Evolutionary conservation across 768 basidiomycete genomes (phyloP), one percentile per base, ranked within the genome.

Genomic region (Suillus hirtellus): DNA sequence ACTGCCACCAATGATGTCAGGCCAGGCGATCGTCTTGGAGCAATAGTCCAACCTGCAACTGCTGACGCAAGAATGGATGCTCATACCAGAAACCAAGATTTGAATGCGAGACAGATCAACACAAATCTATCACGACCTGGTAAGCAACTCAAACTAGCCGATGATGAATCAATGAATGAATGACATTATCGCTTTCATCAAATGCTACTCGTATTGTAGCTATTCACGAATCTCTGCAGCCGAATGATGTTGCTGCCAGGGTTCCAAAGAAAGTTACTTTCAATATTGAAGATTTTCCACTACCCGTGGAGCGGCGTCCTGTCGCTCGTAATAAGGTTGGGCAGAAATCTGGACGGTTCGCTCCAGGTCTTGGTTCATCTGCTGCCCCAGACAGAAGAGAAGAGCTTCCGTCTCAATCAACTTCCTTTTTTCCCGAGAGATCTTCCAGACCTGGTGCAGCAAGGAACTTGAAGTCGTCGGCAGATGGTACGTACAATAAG

Each of bases 231-330:
- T 10, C 38, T 10, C 40, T n/a, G 11, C 52, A 34, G 19, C 52
- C 35, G n/a, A 35, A 19, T 34, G 34, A 31, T 19, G 55, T 58
- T 27, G 2, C 38, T 38, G 38, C 38, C 11, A 58, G 40, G 15
- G 24, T 10, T 27, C 38, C 55, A 40, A 58, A 43, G 56, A 58
- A 27, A 42, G 56, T 58, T 19, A 58, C 56, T 27, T 58, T 58
- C 27, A 19, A 42, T 12, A 17, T 58, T 11, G 17, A 11, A 58
- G 56, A 58, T 24, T 58, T 58, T 11, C 56, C 56, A 27, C 40
- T 58, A 17, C 56, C 56, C 17, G 3, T 58, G 24, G 56, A 58
- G 27, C 38, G 56, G 10, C 56, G 38, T 58, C 40, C 40, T 27
- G 14, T 31, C 11, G 56, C 24, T 24, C 56, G 40, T 27, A 42